Evolutionary conservation across 331 rosid genomes (phyloP), one percentile per base, ranked within the genome.

Genomic region (Acacia concinna): DNA sequence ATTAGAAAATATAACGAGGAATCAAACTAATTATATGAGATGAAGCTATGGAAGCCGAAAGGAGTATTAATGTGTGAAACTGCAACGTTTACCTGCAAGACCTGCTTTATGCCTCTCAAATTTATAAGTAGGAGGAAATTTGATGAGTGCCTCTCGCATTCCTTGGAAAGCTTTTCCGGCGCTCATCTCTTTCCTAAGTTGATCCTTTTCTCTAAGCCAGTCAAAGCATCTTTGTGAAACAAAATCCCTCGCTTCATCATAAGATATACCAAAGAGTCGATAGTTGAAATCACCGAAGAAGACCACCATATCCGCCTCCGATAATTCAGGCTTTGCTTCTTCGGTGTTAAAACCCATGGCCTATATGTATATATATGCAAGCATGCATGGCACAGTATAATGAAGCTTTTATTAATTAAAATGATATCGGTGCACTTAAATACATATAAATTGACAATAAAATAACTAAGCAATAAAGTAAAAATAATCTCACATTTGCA

Each of bases 91-190:
- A 95, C 99, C 99, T 85, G 86, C 96, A 82, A 95, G 88, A 78
- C 99, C 99, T 28, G 93, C 74, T 56, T 83, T 94, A 84, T 91
- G 96, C 87, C 94, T 91, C 84, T 91, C 96, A 81, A 95, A 95
- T 88, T 95, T 95, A 89, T 95, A 95, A 4, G 99, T 95, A 38
- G 99, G 98, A 77, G 99, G 99, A 85, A 93, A 95, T 84, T 86
- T 90, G 63, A 91, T 93, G 74, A 95, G 85, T 38, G 94, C 99
- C 87, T 95, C 98, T 32, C 97, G 90, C 98, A 95, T 95, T 86
- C 99, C 99, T 87, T 93, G 99, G 83, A 95, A 95, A 86, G 93
- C 98, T 89, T 84, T 93, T 27, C 98, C 99, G 62, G 85, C 84
- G 84, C 93, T 88, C 98, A 95, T 95, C 89, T 95, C 99, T 10